These are phyloP conservation scores for Lasiodiplodia sp. DNA, from an alignment of 2,329 filamentous ascomycete species.

Conservation along the genomic window DNA sequence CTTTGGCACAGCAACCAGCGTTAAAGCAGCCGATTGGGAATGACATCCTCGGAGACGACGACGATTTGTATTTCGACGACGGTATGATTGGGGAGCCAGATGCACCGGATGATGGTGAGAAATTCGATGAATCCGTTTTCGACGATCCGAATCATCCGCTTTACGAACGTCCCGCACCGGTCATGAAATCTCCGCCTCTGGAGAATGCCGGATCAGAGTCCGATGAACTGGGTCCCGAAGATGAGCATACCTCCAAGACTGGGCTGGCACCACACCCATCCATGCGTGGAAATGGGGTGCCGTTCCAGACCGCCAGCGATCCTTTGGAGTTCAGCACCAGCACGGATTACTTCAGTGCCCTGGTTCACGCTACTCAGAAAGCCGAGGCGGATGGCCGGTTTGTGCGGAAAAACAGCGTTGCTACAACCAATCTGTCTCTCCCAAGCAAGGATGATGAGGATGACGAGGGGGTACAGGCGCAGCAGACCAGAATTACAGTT, in stretches of 20 bases:
- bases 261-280: slow-evolving; percentile 26
- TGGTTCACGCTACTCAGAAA: slow-evolving; percentile 80
- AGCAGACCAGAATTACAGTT: slow-evolving; percentile 35
- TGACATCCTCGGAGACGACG: slow-evolving; percentile 37
- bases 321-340: slow-evolving; percentile 57
- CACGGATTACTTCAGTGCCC: slow-evolving; percentile 80
- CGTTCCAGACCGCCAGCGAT: slow-evolving; percentile 41
- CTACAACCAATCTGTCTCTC: slow-evolving; percentile 35
- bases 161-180: slow-evolving; percentile 56
- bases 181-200: not conserved
- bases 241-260: not conserved
- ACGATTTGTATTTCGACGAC: slow-evolving; percentile 75
- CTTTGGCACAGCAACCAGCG: slow-evolving; percentile 17
- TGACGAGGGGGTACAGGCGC: slow-evolving; percentile 38
- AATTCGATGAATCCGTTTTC: slow-evolving; percentile 77
- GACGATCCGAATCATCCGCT: slow-evolving; percentile 59
- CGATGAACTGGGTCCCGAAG: slow-evolving; percentile 3
- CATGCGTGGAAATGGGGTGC: slow-evolving; percentile 37
- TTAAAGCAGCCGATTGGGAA: slow-evolving; percentile 24
- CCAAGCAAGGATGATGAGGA: slow-evolving; percentile 38
- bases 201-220: not conserved
- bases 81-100: slow-evolving; percentile 64
- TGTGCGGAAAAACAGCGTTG: slow-evolving; percentile 63
- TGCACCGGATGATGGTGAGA: slow-evolving; percentile 54
- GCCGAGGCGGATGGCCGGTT: slow-evolving; percentile 81